Conservation (phyloP, 345 rosid genomes). For the Populus nigra region DNA sequence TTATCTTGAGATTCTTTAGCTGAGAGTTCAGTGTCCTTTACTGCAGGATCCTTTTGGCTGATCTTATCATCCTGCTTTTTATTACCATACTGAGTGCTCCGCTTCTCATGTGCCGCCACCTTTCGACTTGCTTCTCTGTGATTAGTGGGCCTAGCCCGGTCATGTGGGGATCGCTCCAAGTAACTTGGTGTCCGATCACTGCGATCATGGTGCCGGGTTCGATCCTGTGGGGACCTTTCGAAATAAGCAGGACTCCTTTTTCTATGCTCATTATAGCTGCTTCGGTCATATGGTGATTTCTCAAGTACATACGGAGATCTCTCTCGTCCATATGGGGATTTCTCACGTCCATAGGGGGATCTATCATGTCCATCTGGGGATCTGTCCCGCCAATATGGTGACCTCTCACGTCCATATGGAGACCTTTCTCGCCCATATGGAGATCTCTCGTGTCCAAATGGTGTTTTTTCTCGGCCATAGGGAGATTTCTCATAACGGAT, state of each 20-base stretch:
- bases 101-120: slow-evolving; percentile 56
- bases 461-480: slow-evolving; percentile 13
- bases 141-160: slow-evolving; percentile 48
- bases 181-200: slow-evolving; percentile 62
- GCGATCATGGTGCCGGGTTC: slow-evolving; percentile 49
- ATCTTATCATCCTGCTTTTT: slow-evolving; percentile 57
- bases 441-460: slow-evolving; percentile 14
- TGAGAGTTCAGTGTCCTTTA: slow-evolving; percentile 36
- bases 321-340: slow-evolving; percentile 36
- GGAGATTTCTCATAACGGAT: slow-evolving; percentile 51
- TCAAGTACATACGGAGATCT: slow-evolving; percentile 50
- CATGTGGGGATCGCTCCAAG: slow-evolving; percentile 59
- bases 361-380: slow-evolving; percentile 19
- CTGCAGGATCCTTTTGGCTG: slow-evolving; percentile 45
- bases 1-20: slow-evolving; percentile 61
- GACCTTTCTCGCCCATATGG: slow-evolving; percentile 46
- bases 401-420: slow-evolving; percentile 15
- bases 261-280: slow-evolving; percentile 65
- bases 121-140: slow-evolving; percentile 56
- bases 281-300: slow-evolving; percentile 73
- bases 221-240: slow-evolving; percentile 62
- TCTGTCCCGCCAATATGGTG: slow-evolving; percentile 20
- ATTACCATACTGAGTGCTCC: slow-evolving; percentile 43
- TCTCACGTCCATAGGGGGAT: slow-evolving; percentile 32
- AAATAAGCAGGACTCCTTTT: slow-evolving; percentile 69